Conservation (phyloP, 345 rosid genomes). For the Passiflora organensis region DNA sequence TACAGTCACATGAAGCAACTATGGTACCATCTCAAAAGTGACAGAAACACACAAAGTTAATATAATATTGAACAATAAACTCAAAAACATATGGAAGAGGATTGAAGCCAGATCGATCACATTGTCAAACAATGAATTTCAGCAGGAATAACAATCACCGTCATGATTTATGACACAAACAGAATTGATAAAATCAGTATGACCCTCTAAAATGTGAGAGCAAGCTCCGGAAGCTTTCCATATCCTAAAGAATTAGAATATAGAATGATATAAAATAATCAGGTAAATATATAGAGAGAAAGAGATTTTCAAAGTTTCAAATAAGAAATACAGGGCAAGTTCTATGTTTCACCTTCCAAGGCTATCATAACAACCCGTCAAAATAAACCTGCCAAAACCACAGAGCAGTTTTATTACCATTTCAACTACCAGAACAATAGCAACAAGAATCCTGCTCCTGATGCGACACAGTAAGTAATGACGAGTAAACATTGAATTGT, state of each 20-base stretch:
- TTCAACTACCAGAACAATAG: too few species aligned
- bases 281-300: not conserved
- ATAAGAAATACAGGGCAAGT: not conserved
- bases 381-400: conserved; percentile 62
- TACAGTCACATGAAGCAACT: not conserved
- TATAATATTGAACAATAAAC: not conserved
- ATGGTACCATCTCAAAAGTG: not conserved
- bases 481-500: too few species aligned
- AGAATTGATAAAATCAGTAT: conserved; percentile 64
- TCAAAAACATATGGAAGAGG: not conserved
- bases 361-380: conserved; percentile 85
- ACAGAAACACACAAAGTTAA: not conserved
- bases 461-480: too few species aligned
- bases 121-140: not conserved
- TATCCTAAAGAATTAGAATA: conserved; percentile 35
- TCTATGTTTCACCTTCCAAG: conserved; percentile 53
- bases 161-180: conserved; percentile 44
- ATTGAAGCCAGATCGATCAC: not conserved
- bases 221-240: conserved; percentile 77
- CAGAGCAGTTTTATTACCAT: conserved; percentile 10
- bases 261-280: not conserved
- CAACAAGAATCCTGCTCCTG: too few species aligned
- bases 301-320: not conserved
- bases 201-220: conserved; percentile 80
- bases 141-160: conserved; percentile 35